Base-by-base conservation (phyloP, 23 red algal genomes). In the Cyanidioschyzon merolae region DNA sequence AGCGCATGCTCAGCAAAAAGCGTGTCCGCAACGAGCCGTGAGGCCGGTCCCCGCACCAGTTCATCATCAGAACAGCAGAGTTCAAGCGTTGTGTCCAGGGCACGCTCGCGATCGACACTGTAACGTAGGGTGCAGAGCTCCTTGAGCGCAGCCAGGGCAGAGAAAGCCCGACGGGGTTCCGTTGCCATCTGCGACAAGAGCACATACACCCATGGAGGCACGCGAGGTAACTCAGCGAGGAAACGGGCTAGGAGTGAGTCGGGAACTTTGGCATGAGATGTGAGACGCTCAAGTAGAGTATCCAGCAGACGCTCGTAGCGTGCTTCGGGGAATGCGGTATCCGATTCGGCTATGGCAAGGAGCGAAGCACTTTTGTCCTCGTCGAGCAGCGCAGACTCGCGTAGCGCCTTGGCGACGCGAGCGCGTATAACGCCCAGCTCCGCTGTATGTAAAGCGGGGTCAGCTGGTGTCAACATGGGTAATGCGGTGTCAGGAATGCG, bases 231-330 rank as follows among this genome's bases (percentile, higher is more conserved):
- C 16, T 71, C n/a, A 3, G 32, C 21, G n/a, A 71, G 63, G 30
- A 71, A 71, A 7, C 7, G n/a, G 7, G 63, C n/a, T 7, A 71
- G 29, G 12, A 32, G 12, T 7, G 63, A 3, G 29, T 25, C 63
- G 32, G 12, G 12, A 32, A 35, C 63, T 17, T 71, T 35, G 29
- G 12, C n/a, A 7, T 32, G 32, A 32, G 16, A 3, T 32, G 21
- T 35, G 63, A 25, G 3, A 15, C 63, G 63, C 12, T 71, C 16
- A 3, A 71, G n/a, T 17, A 71, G 30, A 35, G 29, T 27, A 25
- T 32, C n/a, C 63, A 71, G 7, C 7, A 71, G 63, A 27, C 63
- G 63, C 30, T 71, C 63, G 63, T 71, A 71, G 7, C 45, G 45
- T 7, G 45, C 7, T 15, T 54, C 45, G 12, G 45, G 12, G 45